phyloP scores from a whole-genome alignment of 2,329 filamentous ascomycete genomes.

The Cladophialophora chaetospira region DNA sequence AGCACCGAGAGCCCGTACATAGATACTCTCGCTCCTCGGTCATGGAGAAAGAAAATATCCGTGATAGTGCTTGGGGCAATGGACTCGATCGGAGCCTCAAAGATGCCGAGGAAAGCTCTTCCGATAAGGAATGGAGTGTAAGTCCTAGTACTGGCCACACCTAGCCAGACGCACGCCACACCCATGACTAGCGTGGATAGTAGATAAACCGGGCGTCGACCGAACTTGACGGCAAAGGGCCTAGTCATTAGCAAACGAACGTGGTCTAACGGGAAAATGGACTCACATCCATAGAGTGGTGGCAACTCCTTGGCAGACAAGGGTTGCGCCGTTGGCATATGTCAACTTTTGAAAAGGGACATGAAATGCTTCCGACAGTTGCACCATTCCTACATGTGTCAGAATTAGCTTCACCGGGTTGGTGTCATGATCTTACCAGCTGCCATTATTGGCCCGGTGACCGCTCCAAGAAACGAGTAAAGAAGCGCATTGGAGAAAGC shows the following conservation, averaged over 20 bases:
- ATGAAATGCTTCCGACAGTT: neutral
- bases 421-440: neutral
- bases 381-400: constrained; percentile 2
- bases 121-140: constrained; percentile 37
- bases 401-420: neutral
- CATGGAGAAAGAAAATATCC: constrained; percentile 61
- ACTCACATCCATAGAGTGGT: constrained; percentile 4
- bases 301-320: constrained; percentile 2
- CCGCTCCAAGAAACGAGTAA: constrained; percentile 1
- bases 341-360: neutral
- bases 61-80: constrained; percentile 50
- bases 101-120: constrained; percentile 51
- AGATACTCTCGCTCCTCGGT: constrained; percentile 45
- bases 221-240: constrained; percentile 33
- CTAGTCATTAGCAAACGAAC: constrained; percentile 21
- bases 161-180: constrained; percentile 33
- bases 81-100: constrained; percentile 47
- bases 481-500: constrained; percentile 1
- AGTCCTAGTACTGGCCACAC: constrained; percentile 29
- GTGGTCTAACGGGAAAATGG: neutral
- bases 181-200: constrained; percentile 29
- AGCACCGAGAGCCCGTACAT: constrained; percentile 7
- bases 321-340: neutral
- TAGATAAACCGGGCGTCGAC: constrained; percentile 33
- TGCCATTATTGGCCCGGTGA: constrained; percentile 6